Percentiles rank a stretch among this genome's conserved stretches.
Evolutionary conservation across 2,329 filamentous ascomycete species (phyloP).

Genomic region (Camptophora hylomeconis): DNA sequence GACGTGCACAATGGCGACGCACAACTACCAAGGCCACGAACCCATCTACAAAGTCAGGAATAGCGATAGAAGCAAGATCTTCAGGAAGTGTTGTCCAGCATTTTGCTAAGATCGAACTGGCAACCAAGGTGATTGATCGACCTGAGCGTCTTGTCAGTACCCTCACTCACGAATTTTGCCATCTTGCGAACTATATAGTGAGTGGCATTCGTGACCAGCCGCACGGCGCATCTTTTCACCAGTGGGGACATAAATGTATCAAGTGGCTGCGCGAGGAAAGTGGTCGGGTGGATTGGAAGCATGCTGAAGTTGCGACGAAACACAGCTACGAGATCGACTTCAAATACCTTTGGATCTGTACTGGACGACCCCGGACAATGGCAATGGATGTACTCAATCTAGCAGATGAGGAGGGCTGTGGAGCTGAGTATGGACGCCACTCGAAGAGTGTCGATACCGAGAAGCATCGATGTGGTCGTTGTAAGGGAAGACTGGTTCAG

Average conservation of each 20-base stretch:
- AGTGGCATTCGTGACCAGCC: slow-evolving; percentile 60
- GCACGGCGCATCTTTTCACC: slow-evolving; percentile 74
- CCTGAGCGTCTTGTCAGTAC: slow-evolving; percentile 72
- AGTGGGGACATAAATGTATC: slow-evolving; percentile 40
- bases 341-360: slow-evolving; percentile 80
- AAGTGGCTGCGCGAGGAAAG: slow-evolving; percentile 22
- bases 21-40: slow-evolving; percentile 34
- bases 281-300: slow-evolving; percentile 35
- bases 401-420: slow-evolving; percentile 37
- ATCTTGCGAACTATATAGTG: slow-evolving; percentile 85
- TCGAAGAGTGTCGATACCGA: slow-evolving; percentile 67
- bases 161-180: slow-evolving; percentile 93
- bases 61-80: slow-evolving; percentile 7
- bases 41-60: too few species aligned
- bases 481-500: slow-evolving; percentile 58
- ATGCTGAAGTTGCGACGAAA: slow-evolving; percentile 70
- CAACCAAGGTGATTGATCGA: slow-evolving; percentile 73
- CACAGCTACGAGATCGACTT: slow-evolving; percentile 84
- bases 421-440: slow-evolving; percentile 65
- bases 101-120: slow-evolving; percentile 70
- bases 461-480: slow-evolving; percentile 64
- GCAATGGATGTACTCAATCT: slow-evolving; percentile 11
- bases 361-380: slow-evolving; percentile 8
- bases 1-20: slow-evolving; percentile 56
- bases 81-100: slow-evolving; percentile 32